Conservation (phyloP, 1,284 basidiomycete species). For the Heliocybe sulcata region DNA sequence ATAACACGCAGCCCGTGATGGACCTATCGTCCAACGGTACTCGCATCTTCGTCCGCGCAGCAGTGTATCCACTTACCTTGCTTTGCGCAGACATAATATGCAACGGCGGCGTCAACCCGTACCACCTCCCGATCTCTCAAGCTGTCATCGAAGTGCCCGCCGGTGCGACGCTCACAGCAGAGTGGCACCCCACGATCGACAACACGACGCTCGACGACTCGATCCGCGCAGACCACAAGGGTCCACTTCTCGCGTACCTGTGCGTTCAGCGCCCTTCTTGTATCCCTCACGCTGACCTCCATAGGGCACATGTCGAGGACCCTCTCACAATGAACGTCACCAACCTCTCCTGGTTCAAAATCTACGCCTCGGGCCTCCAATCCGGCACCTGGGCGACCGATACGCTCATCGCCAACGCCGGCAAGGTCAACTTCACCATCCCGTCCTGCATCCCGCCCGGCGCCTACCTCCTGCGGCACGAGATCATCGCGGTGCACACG, state of each 20-base stretch:
- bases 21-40: constrained; percentile 40
- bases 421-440: constrained; percentile 33
- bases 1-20: constrained; percentile 33
- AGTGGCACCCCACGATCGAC: constrained; percentile 46
- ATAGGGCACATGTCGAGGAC: constrained; percentile 29
- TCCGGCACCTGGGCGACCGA: constrained; percentile 28
- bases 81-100: constrained; percentile 43
- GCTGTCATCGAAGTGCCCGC: constrained; percentile 43
- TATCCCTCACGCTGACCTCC: neutral
- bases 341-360: constrained; percentile 24
- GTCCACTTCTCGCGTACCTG: constrained; percentile 49
- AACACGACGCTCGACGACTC: constrained; percentile 39
- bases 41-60: neutral
- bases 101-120: constrained; percentile 56
- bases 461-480: constrained; percentile 15
- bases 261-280: constrained; percentile 17
- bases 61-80: neutral
- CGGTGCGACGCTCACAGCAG: constrained; percentile 41
- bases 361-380: constrained; percentile 27
- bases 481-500: constrained; percentile 22
- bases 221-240: constrained; percentile 46
- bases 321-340: constrained; percentile 27
- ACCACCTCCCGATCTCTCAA: constrained; percentile 43
- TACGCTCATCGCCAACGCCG: constrained; percentile 32
- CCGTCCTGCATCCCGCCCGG: constrained; percentile 17